Conservation (phyloP, 176 grass and related monocot species). For the barley (Hordeum vulgare) region DNA sequence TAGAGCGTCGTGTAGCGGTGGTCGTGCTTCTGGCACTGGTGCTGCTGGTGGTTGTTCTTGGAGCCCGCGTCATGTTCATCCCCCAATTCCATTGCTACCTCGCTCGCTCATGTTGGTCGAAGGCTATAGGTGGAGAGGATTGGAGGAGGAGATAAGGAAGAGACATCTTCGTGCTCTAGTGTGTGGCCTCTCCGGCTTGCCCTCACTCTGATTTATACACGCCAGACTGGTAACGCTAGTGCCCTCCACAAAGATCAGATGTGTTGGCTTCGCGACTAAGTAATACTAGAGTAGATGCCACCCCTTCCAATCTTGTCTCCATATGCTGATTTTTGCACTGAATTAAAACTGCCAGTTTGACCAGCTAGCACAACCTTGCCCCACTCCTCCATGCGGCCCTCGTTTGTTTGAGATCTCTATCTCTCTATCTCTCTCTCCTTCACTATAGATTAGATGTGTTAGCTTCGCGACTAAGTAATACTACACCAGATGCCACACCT, state of each 20-base stretch:
- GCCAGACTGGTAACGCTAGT: too few relatives aligned
- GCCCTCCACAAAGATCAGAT: too few relatives aligned
- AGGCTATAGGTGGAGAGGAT: not conserved
- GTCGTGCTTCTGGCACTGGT: slow-evolving; percentile 57
- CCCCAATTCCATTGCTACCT: slow-evolving; percentile 62
- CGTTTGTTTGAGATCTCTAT: too few relatives aligned
- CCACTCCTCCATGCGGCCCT: fast-evolving
- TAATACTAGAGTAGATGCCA: not conserved
- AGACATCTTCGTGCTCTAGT: not conserved
- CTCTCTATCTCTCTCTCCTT: too few relatives aligned
- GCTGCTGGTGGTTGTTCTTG: slow-evolving; percentile 11
- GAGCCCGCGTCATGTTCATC: slow-evolving; percentile 60
- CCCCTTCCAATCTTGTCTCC: not conserved
- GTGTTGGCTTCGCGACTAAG: too few relatives aligned
- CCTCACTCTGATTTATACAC: slow-evolving; percentile 5
- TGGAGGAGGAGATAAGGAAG: not conserved
- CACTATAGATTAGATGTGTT: too few relatives aligned
- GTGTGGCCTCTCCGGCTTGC: not conserved
- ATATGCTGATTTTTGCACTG: too few relatives aligned
- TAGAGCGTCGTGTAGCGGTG: slow-evolving; percentile 86
- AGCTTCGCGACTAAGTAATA: too few relatives aligned
- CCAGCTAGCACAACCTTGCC: not conserved
- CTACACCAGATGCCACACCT: not conserved
- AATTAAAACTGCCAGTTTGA: not conserved
- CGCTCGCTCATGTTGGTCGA: not conserved